Evolutionary conservation across 2,329 filamentous ascomycete species (phyloP).

Genomic region (Beauveria caledonica): DNA sequence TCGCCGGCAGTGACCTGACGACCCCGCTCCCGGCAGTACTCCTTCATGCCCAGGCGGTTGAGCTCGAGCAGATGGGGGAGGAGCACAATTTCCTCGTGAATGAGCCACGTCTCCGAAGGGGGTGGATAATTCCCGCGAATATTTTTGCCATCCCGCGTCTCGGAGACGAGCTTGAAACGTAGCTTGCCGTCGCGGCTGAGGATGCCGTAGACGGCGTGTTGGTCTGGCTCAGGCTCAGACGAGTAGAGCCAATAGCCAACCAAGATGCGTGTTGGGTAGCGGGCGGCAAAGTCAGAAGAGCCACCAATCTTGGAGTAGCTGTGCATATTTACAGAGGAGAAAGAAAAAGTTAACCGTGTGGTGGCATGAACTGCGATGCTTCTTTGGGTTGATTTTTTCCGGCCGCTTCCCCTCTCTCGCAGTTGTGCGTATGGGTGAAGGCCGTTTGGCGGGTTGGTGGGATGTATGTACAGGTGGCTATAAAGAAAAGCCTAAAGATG

Average conservation of each 20-base stretch:
- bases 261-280: conserved; percentile 12
- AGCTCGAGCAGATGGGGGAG: conserved; percentile 5
- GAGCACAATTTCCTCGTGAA: conserved; percentile 5
- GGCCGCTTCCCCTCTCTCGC: neutral
- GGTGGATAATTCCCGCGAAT: conserved; percentile 4
- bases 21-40: conserved; percentile 10
- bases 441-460: neutral
- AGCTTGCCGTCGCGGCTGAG: conserved; percentile 11
- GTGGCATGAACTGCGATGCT: neutral
- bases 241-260: conserved; percentile 12
- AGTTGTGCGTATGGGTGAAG: neutral
- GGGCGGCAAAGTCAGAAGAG: conserved; percentile 9
- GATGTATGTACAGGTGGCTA: neutral
- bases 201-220: conserved; percentile 12
- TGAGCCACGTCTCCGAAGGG: conserved; percentile 6
- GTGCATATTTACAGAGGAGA: conserved; percentile 6
- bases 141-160: conserved; percentile 7
- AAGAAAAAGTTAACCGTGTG: neutral
- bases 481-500: neutral
- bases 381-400: neutral
- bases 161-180: conserved; percentile 10
- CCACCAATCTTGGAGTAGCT: conserved; percentile 9
- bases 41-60: conserved; percentile 11
- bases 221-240: conserved; percentile 8
- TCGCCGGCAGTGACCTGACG: conserved; percentile 1